A percentile compares a stretch with the other conserved stretches of the same genome.
Evolutionary conservation across 345 rosid species (phyloP).

Genomic region (Tarenaya hassleriana): DNA sequence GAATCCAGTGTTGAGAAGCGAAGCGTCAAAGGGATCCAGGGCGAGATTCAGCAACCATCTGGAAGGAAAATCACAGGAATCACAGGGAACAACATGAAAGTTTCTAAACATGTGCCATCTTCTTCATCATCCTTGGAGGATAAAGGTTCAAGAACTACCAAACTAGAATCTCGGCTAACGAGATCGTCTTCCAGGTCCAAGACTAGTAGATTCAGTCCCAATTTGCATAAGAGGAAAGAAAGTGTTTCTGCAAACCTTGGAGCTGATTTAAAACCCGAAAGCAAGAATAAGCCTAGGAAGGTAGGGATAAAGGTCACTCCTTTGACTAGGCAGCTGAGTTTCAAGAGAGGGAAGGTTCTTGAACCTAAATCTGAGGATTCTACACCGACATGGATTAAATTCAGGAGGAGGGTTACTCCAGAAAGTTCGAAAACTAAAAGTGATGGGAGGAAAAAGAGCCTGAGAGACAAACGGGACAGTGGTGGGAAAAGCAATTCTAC

Average conservation of each 20-base stretch:
- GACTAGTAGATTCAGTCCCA: constrained; percentile 16
- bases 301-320: constrained; percentile 22
- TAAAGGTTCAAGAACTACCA: constrained; percentile 10
- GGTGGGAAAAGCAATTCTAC: constrained; percentile 21
- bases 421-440: constrained; percentile 30
- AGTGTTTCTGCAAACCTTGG: constrained; percentile 13
- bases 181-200: constrained; percentile 13
- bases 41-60: constrained; percentile 2
- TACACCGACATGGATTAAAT: constrained; percentile 48
- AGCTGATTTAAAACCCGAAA: constrained; percentile 12
- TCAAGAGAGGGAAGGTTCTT: constrained; percentile 53
- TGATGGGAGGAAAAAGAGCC: constrained; percentile 26
- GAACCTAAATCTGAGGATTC: constrained; percentile 35
- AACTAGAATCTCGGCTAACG: constrained; percentile 6
- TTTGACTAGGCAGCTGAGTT: constrained; percentile 31
- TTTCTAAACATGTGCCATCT: constrained; percentile 8
- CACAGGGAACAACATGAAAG: constrained; percentile 7
- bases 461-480: constrained; percentile 22
- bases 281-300: constrained; percentile 27
- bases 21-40: constrained; percentile 9
- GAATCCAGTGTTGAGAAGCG: constrained; percentile 27
- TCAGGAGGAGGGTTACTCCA: constrained; percentile 33
- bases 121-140: constrained; percentile 12
- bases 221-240: constrained; percentile 19
- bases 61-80: constrained; percentile 28